phyloP scores from a whole-genome alignment of 768 basidiomycete genomes.

The Trichaptum fuscoviolaceum region DNA sequence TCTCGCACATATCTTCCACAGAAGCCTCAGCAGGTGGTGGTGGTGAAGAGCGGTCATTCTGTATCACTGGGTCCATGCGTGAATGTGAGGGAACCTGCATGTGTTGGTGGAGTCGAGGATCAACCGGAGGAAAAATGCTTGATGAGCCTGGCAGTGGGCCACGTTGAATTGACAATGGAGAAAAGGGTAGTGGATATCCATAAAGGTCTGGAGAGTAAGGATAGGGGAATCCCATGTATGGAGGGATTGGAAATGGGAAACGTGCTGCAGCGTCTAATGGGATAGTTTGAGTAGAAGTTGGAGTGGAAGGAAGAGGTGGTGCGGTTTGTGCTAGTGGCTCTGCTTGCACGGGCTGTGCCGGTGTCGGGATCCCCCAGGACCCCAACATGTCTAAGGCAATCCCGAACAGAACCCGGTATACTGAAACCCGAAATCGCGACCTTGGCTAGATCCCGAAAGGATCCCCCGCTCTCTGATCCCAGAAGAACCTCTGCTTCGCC shows the following conservation, averaged over 20 bases:
- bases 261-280: neutral
- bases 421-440: too few relatives aligned
- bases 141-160: neutral
- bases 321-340: neutral
- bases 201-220: neutral
- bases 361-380: too few relatives aligned
- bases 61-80: neutral
- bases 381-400: too few relatives aligned
- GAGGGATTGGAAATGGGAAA: neutral
- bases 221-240: neutral
- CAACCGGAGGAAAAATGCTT: neutral
- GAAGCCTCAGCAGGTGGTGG: neutral
- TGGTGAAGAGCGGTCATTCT: neutral
- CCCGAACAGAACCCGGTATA: too few relatives aligned
- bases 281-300: neutral
- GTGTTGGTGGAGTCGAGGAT: neutral
- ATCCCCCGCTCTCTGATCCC: too few relatives aligned
- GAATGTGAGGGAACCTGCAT: neutral
- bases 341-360: neutral
- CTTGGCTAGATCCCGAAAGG: too few relatives aligned
- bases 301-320: neutral
- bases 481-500: too few relatives aligned
- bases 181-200: neutral
- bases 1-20: neutral
- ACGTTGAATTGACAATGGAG: neutral